phyloP scores from a whole-genome alignment of 2,329 filamentous ascomycete genomes.

The Chaetothyriales sp. region DNA sequence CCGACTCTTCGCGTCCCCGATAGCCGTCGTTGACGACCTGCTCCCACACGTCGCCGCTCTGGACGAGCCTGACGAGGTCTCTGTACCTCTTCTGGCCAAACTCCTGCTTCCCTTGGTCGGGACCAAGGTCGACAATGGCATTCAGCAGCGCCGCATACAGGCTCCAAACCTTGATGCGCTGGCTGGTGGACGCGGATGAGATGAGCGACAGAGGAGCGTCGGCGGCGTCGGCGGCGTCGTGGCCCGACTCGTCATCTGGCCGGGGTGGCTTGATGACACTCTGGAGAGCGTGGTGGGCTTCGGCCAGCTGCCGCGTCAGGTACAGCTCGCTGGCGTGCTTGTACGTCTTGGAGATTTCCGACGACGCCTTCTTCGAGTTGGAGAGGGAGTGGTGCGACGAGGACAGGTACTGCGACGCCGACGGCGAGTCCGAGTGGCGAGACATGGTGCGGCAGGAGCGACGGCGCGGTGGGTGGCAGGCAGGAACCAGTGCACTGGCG shows the following conservation, averaged over 20 bases:
- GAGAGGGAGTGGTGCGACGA: constrained; percentile 58
- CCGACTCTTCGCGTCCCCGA: constrained; percentile 72
- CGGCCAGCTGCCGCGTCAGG: constrained; percentile 80
- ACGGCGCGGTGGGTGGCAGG: background rate
- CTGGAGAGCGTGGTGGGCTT: constrained; percentile 72
- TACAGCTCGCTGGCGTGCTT: constrained; percentile 89
- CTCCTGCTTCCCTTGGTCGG: constrained; percentile 75
- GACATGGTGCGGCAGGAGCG: constrained; percentile 10
- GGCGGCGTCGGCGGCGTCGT: constrained; percentile 34
- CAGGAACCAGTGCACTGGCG: background rate
- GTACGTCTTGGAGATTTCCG: constrained; percentile 77
- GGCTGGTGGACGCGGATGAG: constrained; percentile 63
- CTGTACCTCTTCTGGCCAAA: constrained; percentile 84
- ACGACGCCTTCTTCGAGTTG: constrained; percentile 39
- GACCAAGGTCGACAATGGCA: constrained; percentile 73
- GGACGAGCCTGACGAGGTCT: constrained; percentile 64
- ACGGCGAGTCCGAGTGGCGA: constrained; percentile 22
- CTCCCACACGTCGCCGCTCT: constrained; percentile 88
- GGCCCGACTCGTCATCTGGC: constrained; percentile 28
- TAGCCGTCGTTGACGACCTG: constrained; percentile 81
- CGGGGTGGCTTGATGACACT: constrained; percentile 54
- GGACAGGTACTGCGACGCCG: constrained; percentile 44
- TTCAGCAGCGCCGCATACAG: constrained; percentile 90
- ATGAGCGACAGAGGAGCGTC: constrained; percentile 49
- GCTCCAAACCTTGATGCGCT: constrained; percentile 91